A percentile compares a stretch with the other conserved stretches of the same genome.
These are phyloP conservation scores for Gamsiella multidivaricata DNA, from an alignment of 192 early-diverging fungal genomes.

Conservation along the genomic window DNA sequence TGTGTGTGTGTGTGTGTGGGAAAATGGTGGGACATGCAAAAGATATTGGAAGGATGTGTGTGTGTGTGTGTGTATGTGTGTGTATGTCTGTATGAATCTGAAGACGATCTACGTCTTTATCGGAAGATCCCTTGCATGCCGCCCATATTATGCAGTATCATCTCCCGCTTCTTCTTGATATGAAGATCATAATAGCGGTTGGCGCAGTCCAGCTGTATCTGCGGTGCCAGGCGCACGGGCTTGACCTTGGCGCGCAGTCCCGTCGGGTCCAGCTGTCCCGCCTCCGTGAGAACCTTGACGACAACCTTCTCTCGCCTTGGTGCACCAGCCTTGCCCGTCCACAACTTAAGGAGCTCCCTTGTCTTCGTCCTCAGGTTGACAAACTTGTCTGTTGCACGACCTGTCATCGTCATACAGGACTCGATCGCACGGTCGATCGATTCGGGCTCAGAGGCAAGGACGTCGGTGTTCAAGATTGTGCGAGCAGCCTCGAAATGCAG, in stretches of 20 bases:
- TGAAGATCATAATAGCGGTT: slow-evolving; percentile 37
- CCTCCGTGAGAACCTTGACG: slow-evolving; percentile 30
- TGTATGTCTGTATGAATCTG: neutral
- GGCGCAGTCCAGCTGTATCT: slow-evolving; percentile 27
- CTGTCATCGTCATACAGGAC: slow-evolving; percentile 52
- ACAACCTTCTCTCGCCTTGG: slow-evolving; percentile 41
- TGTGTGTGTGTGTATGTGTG: neutral
- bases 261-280: slow-evolving; percentile 28
- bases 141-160: slow-evolving; percentile 15
- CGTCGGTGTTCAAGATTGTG: slow-evolving; percentile 25
- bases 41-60: neutral
- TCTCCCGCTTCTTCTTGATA: slow-evolving; percentile 44
- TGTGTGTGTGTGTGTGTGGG: no score
- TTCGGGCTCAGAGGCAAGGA: slow-evolving; percentile 42
- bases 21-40: neutral
- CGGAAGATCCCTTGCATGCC: slow-evolving; percentile 12
- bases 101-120: neutral
- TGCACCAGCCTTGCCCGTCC: slow-evolving; percentile 35
- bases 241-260: slow-evolving; percentile 28
- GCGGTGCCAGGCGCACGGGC: slow-evolving; percentile 10
- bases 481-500: slow-evolving; percentile 41
- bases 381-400: slow-evolving; percentile 48
- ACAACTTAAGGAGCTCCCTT: slow-evolving; percentile 42
- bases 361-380: slow-evolving; percentile 51
- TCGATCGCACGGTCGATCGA: slow-evolving; percentile 48